Percentiles rank a stretch among this genome's conserved stretches.
phyloP scores from a whole-genome alignment of 345 rosid species.

The Acer yangbiense region DNA sequence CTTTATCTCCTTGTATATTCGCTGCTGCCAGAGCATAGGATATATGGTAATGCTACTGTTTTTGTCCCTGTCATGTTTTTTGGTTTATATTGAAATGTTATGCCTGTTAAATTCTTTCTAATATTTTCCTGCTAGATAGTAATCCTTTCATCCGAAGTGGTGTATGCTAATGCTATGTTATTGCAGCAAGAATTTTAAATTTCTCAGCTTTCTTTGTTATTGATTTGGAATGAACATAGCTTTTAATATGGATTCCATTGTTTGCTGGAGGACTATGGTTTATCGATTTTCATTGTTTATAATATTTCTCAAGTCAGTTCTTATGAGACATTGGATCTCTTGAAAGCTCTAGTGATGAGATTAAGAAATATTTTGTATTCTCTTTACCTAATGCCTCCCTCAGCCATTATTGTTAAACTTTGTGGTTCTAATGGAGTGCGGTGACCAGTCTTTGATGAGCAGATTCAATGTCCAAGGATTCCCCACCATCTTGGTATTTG shows the following conservation, averaged over 20 bases:
- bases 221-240: not conserved
- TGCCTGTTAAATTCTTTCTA: not conserved
- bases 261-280: not conserved
- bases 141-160: not conserved
- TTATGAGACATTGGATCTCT: not conserved
- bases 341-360: not conserved
- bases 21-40: too few relatives aligned
- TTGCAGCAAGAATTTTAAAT: not conserved
- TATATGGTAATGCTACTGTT: too few relatives aligned
- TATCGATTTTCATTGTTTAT: not conserved
- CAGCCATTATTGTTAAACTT: not conserved
- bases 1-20: too few relatives aligned
- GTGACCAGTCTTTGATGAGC: conserved; percentile 84
- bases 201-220: not conserved
- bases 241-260: not conserved
- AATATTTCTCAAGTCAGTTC: not conserved
- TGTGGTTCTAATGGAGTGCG: conserved; percentile 24
- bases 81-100: not conserved
- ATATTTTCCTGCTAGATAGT: not conserved
- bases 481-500: conserved; percentile 94
- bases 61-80: too few relatives aligned
- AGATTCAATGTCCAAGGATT: conserved; percentile 93
- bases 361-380: not conserved
- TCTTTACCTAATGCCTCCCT: not conserved
- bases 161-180: not conserved